Evolutionary conservation across 176 grass and related monocot genomes (phyloP).

Genomic region (Aegilops sharonensis): DNA sequence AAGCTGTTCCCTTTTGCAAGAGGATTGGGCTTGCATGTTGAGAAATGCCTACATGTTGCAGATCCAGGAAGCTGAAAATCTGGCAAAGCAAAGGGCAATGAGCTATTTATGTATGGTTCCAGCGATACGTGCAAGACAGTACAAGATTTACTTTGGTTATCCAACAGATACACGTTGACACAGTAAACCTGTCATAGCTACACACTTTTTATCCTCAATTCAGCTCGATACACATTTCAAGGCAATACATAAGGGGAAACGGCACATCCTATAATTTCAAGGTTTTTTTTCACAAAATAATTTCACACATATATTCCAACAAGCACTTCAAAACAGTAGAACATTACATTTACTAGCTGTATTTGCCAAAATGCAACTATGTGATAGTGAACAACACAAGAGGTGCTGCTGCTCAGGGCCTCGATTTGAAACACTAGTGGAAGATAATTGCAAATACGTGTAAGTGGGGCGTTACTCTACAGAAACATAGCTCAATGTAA

Average conservation of each 20-base stretch:
- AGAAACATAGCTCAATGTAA: neutral
- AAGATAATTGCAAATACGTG: neutral
- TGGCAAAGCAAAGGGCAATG: conserved; percentile 14
- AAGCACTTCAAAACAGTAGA: neutral
- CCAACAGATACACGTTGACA: neutral
- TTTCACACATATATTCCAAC: neutral
- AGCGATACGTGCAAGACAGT: neutral
- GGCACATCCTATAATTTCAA: neutral
- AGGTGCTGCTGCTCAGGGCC: neutral
- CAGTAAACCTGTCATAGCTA: neutral
- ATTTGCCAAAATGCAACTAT: neutral
- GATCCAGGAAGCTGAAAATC: conserved; percentile 37
- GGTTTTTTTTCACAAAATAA: too few relatives aligned
- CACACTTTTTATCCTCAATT: neutral
- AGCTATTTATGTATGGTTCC: neutral
- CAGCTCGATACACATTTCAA: neutral
- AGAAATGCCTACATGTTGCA: conserved; percentile 49
- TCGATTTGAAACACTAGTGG: neutral
- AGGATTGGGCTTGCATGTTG: conserved; percentile 19
- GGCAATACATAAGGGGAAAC: neutral
- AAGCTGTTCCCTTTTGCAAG: conserved; percentile 10
- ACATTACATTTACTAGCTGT: neutral
- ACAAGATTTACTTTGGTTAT: neutral
- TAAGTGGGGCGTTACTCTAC: neutral
- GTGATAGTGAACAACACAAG: neutral